Base-by-base conservation (phyloP, 2,329 filamentous ascomycete genomes). In the Paecilomyces niveus region DNA sequence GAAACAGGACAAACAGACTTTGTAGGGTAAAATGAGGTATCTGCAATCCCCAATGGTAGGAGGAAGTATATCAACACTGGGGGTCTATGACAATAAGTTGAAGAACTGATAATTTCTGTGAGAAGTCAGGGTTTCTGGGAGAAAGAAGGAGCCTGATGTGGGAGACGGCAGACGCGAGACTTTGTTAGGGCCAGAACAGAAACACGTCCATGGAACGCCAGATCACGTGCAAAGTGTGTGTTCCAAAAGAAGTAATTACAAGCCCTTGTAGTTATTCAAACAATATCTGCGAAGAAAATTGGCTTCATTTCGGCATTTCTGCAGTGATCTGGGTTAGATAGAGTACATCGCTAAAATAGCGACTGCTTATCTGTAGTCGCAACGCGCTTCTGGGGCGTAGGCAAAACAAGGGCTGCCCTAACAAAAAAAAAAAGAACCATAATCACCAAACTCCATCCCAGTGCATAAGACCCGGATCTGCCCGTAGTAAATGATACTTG, bases 131-230 rank as follows among this genome's bases (percentile, higher is more conserved):
- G 4, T 18, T 45, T 18, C 13, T 8, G 18, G 4, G 4, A 45
- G 13, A 45, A 45, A 26, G 24, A 26, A 26, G 24, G 26, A 29
- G 26, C 5, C 26, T 45, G 39, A 13, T 45, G 39, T 18, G 39
- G n/a, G 39, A 45, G 11, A 45, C 39, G 39, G 39, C 39, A 45
- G 39, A 45, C 39, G n/a, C 39, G 39, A 45, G 39, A 45, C n/a
- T 45, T 45, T 8, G 18, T 45, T 45, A 53, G 51, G 24, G 51
- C 24, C 24, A 53, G 31, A 50, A 53, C 35, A 7, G 39, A 54
- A 32, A 53, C 65, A 61, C 57, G 64, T 63, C 68, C 66, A 66
- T 67, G 70, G 70, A 64, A 68, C 70, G 60, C 68, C 69, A 71
- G 65, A 63, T 7, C 70, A 73, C 70, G 70, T 73, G 70, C 65